phyloP scores from a whole-genome alignment of 179 eudicot species.

The Beta macrorhiza region DNA sequence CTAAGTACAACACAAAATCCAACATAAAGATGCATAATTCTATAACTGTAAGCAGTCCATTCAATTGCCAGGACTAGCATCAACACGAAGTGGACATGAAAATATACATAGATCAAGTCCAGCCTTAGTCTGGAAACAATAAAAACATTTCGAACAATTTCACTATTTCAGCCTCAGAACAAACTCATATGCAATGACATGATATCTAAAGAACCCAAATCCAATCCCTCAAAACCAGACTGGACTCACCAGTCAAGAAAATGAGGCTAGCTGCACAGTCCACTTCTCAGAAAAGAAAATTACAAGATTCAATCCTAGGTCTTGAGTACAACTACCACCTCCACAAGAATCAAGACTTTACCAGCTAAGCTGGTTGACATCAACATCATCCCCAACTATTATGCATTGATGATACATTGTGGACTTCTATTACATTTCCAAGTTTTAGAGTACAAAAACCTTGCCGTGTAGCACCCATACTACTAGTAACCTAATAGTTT shows the following conservation, averaged over 20 bases:
- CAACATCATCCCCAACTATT: neutral
- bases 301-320: neutral
- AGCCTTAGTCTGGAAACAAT: neutral
- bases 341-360: neutral
- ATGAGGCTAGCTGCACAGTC: neutral
- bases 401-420: neutral
- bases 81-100: neutral
- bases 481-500: neutral
- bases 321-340: neutral
- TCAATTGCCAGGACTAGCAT: neutral
- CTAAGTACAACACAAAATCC: neutral
- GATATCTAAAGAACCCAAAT: neutral
- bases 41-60: neutral
- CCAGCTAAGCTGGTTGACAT: neutral
- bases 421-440: neutral
- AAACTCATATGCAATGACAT: neutral
- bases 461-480: neutral
- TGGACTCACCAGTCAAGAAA: neutral
- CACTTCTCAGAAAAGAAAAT: neutral
- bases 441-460: neutral
- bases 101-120: neutral
- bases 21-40: neutral
- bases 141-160: neutral
- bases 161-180: too few relatives aligned
- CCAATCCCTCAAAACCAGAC: neutral